A percentile compares a stretch with the other conserved stretches of the same genome.
Conservation (phyloP, 169 alveolate genomes). For the Plasmodium relictum region DNA sequence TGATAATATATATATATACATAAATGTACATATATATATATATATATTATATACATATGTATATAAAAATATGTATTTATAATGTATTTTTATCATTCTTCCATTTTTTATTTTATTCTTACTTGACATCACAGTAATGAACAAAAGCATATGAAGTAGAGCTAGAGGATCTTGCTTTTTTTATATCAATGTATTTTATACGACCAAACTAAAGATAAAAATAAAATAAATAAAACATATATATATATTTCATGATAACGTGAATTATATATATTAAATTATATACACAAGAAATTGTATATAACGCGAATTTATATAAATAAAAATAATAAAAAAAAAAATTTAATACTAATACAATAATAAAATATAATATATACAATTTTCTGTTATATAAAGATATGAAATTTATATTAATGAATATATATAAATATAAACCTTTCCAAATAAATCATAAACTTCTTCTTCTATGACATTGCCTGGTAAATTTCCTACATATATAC, state of each 20-base stretch:
- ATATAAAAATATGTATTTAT: constrained; percentile 15
- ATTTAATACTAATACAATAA: neutral
- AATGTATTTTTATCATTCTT: constrained; percentile 16
- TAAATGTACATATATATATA: constrained; percentile 4
- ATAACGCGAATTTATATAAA: neutral
- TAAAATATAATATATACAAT: too few relatives aligned
- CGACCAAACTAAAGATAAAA: constrained; percentile 82
- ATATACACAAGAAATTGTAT: constrained; percentile 10
- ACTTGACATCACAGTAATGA: constrained; percentile 79
- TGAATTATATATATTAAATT: neutral
- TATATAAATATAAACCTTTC: constrained; percentile 66
- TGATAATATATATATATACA: neutral
- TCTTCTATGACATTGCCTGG: constrained; percentile 82
- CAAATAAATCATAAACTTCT: constrained; percentile 81
- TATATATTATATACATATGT: constrained; percentile 13
- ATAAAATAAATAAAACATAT: constrained; percentile 4
- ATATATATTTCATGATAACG: neutral
- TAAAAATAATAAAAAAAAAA: neutral
- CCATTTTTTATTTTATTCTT: constrained; percentile 36
- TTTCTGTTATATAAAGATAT: too few relatives aligned
- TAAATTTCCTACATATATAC: constrained; percentile 83
- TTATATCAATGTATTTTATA: constrained; percentile 85
- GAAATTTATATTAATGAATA: too few relatives aligned
- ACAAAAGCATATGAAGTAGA: constrained; percentile 84
- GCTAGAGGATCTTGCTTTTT: constrained; percentile 77